Conservation (phyloP, 805 yeast species). For the Candida tallmaniae region DNA sequence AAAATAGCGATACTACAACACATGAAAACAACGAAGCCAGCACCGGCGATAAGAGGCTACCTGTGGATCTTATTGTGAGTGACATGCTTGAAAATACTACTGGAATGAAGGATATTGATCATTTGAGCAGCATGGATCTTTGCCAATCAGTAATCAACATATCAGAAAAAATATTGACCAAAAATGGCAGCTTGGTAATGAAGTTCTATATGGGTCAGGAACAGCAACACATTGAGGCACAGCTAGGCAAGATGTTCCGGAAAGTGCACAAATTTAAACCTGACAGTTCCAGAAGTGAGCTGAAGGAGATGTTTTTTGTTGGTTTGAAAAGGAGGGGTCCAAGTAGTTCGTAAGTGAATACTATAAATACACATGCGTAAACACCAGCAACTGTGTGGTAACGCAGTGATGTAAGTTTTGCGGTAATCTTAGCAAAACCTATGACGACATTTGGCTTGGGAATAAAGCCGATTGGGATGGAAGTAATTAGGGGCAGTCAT, state of each 20-base stretch:
- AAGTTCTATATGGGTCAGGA: constrained; percentile 84
- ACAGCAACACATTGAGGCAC: constrained; percentile 57
- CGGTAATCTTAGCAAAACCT: no score
- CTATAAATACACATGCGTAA: no score
- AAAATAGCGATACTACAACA: neutral
- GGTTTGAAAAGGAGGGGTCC: constrained; percentile 55
- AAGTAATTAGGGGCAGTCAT: no score
- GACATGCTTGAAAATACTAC: constrained; percentile 92
- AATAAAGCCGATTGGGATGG: no score
- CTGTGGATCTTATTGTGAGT: constrained; percentile 50
- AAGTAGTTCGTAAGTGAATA: no score
- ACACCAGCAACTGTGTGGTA: no score
- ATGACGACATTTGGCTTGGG: no score
- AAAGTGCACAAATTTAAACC: constrained; percentile 75
- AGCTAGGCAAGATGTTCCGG: constrained; percentile 55
- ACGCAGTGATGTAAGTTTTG: no score
- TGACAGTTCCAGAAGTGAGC: constrained; percentile 69
- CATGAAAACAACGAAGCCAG: neutral
- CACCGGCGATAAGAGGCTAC: neutral
- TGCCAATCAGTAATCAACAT: constrained; percentile 88
- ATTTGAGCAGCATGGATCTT: constrained; percentile 78
- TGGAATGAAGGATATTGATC: constrained; percentile 79
- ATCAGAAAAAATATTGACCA: constrained; percentile 63
- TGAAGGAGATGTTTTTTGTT: constrained; percentile 79
- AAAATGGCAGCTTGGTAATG: constrained; percentile 72